phyloP scores from a whole-genome alignment of 2,329 filamentous ascomycete species.

The Diaporthe ilicicola region DNA sequence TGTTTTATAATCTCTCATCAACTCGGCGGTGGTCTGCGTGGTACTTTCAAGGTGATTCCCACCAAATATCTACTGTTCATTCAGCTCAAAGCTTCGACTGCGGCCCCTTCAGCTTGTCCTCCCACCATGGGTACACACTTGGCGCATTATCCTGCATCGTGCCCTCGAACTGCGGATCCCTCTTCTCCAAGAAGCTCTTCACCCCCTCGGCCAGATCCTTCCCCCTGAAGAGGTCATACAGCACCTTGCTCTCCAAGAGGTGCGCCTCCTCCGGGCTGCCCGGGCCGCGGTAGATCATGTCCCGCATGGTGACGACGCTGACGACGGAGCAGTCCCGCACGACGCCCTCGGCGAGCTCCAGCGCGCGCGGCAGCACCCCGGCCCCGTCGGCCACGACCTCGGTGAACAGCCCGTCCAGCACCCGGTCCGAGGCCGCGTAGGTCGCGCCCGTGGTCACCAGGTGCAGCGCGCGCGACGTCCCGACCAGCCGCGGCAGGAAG shows the following conservation, averaged over 20 bases:
- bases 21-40: no score
- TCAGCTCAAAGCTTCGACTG: constrained; percentile 23
- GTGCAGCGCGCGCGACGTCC: constrained; percentile 69
- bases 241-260: constrained; percentile 72
- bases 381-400: constrained; percentile 60
- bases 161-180: constrained; percentile 67
- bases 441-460: constrained; percentile 73
- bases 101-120: constrained; percentile 52
- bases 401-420: constrained; percentile 70
- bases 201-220: constrained; percentile 73
- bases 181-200: constrained; percentile 74
- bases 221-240: constrained; percentile 66
- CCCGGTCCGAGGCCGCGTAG: constrained; percentile 58
- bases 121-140: constrained; percentile 74
- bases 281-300: constrained; percentile 71
- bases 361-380: constrained; percentile 69
- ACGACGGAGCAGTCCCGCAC: constrained; percentile 72
- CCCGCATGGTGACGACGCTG: constrained; percentile 72
- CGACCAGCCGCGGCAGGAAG: constrained; percentile 76
- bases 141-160: constrained; percentile 69
- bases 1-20: background rate
- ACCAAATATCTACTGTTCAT: background rate
- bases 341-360: constrained; percentile 73
- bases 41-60: background rate
- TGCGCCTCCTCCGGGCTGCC: constrained; percentile 73